These are phyloP conservation scores for Patellifolia procumbens DNA, from an alignment of 179 eudicot species.

Conservation along the genomic window DNA sequence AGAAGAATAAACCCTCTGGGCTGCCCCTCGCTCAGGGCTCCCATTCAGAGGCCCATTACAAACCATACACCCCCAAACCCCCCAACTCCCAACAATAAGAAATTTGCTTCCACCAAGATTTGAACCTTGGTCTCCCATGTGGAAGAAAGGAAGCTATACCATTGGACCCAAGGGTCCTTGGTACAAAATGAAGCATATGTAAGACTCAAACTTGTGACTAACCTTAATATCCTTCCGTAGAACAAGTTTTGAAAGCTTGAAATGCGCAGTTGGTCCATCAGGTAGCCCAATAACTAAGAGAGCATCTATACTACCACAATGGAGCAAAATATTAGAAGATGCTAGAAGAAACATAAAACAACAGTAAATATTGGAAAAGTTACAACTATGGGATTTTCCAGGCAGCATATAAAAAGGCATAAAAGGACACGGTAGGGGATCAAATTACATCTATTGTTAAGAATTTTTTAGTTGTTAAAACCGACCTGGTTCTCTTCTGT, in stretches of 20 bases:
- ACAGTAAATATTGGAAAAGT: no score
- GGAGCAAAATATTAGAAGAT: neutral
- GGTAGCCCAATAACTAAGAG: conserved; percentile 80
- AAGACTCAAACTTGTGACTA: neutral
- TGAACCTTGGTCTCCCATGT: no score
- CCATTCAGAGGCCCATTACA: no score
- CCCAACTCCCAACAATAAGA: no score
- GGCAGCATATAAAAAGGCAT: neutral
- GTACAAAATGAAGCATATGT: neutral
- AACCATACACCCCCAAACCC: no score
- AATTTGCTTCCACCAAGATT: no score
- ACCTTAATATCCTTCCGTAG: conserved; percentile 95
- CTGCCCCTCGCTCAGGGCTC: no score
- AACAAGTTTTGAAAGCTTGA: conserved; percentile 84
- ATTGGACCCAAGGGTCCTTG: no score
- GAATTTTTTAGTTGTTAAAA: conserved; percentile 7
- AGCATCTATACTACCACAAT: conserved; percentile 58
- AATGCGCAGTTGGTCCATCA: conserved; percentile 98
- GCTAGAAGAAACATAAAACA: neutral
- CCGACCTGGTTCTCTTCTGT: conserved; percentile 92
- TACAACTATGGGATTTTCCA: neutral
- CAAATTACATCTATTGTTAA: neutral
- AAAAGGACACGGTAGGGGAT: neutral
- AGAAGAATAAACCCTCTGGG: no score
- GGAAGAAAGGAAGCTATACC: no score